Base-by-base conservation (phyloP, 2,329 filamentous ascomycete genomes). In the Neurospora crassa region DNA sequence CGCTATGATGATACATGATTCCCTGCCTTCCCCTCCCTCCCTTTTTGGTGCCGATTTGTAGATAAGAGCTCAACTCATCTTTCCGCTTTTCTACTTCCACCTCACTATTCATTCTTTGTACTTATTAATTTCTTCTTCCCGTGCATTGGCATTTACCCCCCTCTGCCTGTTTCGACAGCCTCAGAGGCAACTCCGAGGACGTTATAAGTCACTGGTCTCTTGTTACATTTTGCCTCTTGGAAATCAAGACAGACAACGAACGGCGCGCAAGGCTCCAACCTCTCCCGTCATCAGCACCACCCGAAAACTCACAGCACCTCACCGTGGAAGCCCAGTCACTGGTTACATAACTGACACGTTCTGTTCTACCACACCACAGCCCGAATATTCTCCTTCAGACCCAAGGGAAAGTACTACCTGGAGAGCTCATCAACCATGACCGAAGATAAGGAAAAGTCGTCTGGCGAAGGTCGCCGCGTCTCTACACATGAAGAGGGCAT, bases 401-500 rank as follows among this genome's bases (percentile, higher is more conserved):
- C 71, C 14, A 72, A 69, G 40, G 68, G 29, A 40, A 68, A 53
- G 45, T 70, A 69, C 40, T 71, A 74, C 68, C 40, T 70, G 40
- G 75, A 74, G 53, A 69, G 69, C 24, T 37, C 67, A 10, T 68
- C 63, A 10, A 72, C 71, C 37, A 74, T 74, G 73, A 70, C 42
- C 41, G 71, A 71, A 67, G 75, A 76, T 45, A 70, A 72, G 69
- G 74, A 76, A 20, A 74, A 72, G 67, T 68, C 18, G 18, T 74
- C 72, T 6, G 72, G 45, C 71, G 75, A 74, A 40, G 74, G 67
- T 5, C 71, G 74, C 14, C 69, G 69, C 70, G 53, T 63, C 53
- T 63, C 53, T 63, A 76, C 73, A 53, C 75, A 76, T 11, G 73
- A 74, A 29, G 73, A 73, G 24, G 68, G 71, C 34, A 45, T 68